phyloP scores from a whole-genome alignment of 768 basidiomycete genomes.

The Mycena leptocephala region DNA sequence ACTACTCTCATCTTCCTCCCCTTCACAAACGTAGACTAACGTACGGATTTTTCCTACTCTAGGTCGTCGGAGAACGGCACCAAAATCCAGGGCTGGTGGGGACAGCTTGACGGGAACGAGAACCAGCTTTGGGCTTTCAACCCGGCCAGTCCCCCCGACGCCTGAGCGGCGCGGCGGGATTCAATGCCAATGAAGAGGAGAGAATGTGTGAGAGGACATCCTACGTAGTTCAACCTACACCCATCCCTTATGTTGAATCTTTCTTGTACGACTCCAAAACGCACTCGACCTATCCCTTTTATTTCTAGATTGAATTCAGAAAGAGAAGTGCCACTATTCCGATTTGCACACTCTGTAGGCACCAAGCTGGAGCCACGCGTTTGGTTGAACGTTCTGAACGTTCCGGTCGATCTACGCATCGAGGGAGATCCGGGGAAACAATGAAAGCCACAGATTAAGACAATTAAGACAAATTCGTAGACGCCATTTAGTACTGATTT shows the following conservation, averaged over 20 bases:
- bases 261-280: conserved; percentile 7
- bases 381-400: background rate
- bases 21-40: conserved; percentile 6
- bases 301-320: conserved; percentile 1
- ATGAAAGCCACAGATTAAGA: too few relatives aligned
- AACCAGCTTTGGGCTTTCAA: conserved; percentile 29
- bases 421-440: background rate
- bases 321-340: conserved; percentile 6
- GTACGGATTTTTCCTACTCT: conserved; percentile 8
- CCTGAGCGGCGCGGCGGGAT: conserved; percentile 5
- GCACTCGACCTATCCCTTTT: conserved; percentile 1
- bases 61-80: conserved; percentile 16
- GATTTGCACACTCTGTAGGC: background rate
- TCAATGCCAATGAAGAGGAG: conserved; percentile 6
- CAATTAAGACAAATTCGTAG: too few relatives aligned
- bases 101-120: conserved; percentile 24
- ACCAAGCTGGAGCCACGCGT: background rate
- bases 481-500: too few relatives aligned
- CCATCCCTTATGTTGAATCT: background rate
- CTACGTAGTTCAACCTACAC: conserved; percentile 13
- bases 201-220: background rate
- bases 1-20: background rate
- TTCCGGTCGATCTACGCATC: conserved; percentile 6
- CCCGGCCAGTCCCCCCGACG: background rate
- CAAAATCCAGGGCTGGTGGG: conserved; percentile 27